Base-by-base conservation (phyloP, 108 stramenopile genomes). In the Cylindrotheca closterium region DNA sequence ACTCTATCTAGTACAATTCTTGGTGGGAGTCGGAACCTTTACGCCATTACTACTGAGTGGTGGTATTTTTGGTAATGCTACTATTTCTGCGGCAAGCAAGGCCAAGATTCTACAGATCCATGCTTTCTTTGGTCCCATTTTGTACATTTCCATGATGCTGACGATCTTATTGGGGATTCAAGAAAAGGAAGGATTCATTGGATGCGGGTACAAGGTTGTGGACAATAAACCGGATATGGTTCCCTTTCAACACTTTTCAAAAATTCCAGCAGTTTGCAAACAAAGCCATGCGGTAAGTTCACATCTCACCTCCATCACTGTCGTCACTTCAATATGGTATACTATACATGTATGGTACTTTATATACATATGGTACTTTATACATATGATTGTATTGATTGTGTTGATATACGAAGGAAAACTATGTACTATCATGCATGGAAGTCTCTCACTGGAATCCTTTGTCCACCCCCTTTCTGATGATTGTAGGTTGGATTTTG, bases 131-230 rank as follows among this genome's bases (percentile, higher is more conserved):
- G 88, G 88, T 12, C 68, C 88, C 4, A 45, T 77, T 12, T 56
- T 89, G 51, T 83, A 89, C 51, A 47, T 74, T 10, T 52, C 59
- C 17, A 67, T 73, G 4, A 65, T 80, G 0, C 59, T 63, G 8
- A 86, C 88, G 23, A 86, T 89, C 37, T 18, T 89, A 51, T 46
- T 89, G 47, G 88, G 88, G 2, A 86, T 89, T 59, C 84, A 86
- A 58, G 88, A 89, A 52, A 85, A 89, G 75, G 88, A 89, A 58
- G 84, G 82, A 30, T 86, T 85, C 64, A 59, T 84, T 47, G 78
- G 78, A 21, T 89, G 88, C 65, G 47, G 68, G 37, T 89, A 89
- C 37, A 15, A 25, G 28, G 88, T 89, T 15, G 10, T 10, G 15
- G 37, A 42, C 26, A 56, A 74, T 2, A 25, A 62, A 30, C 46